Conservation (phyloP, 805 yeast species). For the Starmera quercuum region DNA sequence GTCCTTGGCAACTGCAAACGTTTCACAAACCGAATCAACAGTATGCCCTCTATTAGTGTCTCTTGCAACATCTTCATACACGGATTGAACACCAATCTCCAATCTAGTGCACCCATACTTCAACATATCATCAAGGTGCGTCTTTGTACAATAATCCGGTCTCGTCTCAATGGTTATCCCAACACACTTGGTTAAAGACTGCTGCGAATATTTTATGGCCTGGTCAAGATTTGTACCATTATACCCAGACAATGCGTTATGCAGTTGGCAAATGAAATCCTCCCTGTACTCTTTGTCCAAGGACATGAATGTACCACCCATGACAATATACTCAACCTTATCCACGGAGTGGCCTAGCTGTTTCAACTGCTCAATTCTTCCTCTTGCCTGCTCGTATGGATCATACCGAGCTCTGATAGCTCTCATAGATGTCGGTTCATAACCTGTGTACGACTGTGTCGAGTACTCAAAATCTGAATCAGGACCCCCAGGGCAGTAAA, state of each 20-base stretch:
- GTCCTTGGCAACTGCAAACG: constrained; percentile 93
- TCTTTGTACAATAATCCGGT: constrained; percentile 96
- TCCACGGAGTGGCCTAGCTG: constrained; percentile 95
- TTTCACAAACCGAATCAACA: constrained; percentile 91
- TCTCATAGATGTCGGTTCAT: constrained; percentile 98
- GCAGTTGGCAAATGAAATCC: constrained; percentile 78
- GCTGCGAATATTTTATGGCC: constrained; percentile 86
- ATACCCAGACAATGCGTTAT: constrained; percentile 91
- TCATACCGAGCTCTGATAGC: constrained; percentile 98
- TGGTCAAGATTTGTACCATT: constrained; percentile 84
- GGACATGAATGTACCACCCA: constrained; percentile 99
- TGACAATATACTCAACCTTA: constrained; percentile 93
- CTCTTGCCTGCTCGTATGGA: constrained; percentile 97
- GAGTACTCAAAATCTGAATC: constrained; percentile 97
- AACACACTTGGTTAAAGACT: constrained; percentile 92
- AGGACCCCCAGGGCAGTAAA: constrained; percentile 98
- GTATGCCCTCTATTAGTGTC: constrained; percentile 98
- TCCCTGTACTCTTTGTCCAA: constrained; percentile 87
- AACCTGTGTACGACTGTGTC: constrained; percentile 96
- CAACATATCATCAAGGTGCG: constrained; percentile 92
- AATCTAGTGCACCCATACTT: constrained; percentile 94
- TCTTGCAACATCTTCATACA: constrained; percentile 96
- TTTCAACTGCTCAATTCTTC: constrained; percentile 91
- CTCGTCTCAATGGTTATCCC: constrained; percentile 98
- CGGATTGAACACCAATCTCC: constrained; percentile 95